Evolutionary conservation across 768 basidiomycete genomes (phyloP), one percentile per base, ranked within the genome.

Genomic region (Stropharia rugosoannulata): DNA sequence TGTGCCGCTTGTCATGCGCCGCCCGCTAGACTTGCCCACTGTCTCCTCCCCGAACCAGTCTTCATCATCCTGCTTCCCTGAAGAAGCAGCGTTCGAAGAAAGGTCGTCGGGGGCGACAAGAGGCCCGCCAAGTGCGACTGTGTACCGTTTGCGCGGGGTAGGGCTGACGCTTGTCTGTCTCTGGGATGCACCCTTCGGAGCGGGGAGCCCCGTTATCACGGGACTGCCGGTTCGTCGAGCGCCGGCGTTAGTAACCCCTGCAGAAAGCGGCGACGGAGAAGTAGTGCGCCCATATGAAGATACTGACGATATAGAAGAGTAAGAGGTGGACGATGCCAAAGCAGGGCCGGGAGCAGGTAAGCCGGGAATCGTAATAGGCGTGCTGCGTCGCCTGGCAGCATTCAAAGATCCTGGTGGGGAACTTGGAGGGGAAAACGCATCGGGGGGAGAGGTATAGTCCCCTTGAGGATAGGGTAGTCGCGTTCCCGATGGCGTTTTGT

Each of bases 141-240:
- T 93, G 65, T 94, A 93, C 38, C 92, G 79, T 64, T 94, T 94
- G 57, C 91, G 74, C 1, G 92, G 90, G 3, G 89, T 90, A 1
- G 86, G 84, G 54, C 84, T 84, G 51, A 85, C 78, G 62, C 84
- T 87, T 4, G 77, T 73, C 13, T 77, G 79, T 16, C 84, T 74
- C 42, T 74, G 68, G 5, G 66, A 62, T 16, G 67, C 59, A 8
- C 59, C 57, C 35, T 71, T 79, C 1, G 79, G 82, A 1, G 77
- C 66, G 0, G 82, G 81, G 3, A 82, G 73, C 15, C 66, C 65
- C 18, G 49, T 56, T 15, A 63, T 58, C 18, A 61, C 56, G 1
- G 68, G 66, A 37, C 68, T 69, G 12, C 57, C 51, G 29, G 59
- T 54, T n/a, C 62, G 58, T 37, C 61, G 55, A 49, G 58, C 51